These are phyloP conservation scores for Pontederia paniculata DNA, from an alignment of 176 grass and related monocot genomes.

Conservation along the genomic window DNA sequence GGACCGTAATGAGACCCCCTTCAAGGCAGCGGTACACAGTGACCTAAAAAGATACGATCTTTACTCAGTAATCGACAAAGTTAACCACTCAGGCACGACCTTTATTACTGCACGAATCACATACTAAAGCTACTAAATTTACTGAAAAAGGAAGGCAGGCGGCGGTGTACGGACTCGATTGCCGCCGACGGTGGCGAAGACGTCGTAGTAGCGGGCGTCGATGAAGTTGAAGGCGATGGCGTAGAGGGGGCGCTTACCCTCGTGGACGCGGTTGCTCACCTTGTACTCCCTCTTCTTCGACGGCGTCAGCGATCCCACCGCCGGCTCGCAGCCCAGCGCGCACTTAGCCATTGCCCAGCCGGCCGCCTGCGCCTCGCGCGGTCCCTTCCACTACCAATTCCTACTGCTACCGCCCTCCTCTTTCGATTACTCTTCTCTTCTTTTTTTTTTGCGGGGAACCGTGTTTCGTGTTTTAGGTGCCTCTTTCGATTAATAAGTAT, in stretches of 20 bases:
- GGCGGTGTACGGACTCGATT: conserved; percentile 31
- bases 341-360: conserved; percentile 28
- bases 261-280: conserved; percentile 46
- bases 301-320: conserved; percentile 43
- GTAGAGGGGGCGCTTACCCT: conserved; percentile 78
- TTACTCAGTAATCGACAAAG: conserved; percentile 1
- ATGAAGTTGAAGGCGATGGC: conserved; percentile 94
- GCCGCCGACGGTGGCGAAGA: conserved; percentile 66
- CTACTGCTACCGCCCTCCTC: too few relatives aligned
- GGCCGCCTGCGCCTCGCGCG: background rate
- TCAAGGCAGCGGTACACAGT: conserved; percentile 74
- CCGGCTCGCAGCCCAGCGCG: conserved; percentile 57
- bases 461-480: too few relatives aligned
- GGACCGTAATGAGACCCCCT: conserved; percentile 49
- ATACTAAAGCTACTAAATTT: background rate
- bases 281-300: conserved; percentile 59
- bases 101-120: background rate
- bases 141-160: too few relatives aligned
- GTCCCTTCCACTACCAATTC: background rate
- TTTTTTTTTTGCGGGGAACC: too few relatives aligned
- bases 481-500: too few relatives aligned
- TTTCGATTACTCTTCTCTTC: too few relatives aligned
- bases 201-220: conserved; percentile 67
- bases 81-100: too few relatives aligned
- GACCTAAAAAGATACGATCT: conserved; percentile 24